Evolutionary conservation across 306 rosid genomes (phyloP), one percentile per base, ranked within the genome.

Genomic region (Corylus avellana): DNA sequence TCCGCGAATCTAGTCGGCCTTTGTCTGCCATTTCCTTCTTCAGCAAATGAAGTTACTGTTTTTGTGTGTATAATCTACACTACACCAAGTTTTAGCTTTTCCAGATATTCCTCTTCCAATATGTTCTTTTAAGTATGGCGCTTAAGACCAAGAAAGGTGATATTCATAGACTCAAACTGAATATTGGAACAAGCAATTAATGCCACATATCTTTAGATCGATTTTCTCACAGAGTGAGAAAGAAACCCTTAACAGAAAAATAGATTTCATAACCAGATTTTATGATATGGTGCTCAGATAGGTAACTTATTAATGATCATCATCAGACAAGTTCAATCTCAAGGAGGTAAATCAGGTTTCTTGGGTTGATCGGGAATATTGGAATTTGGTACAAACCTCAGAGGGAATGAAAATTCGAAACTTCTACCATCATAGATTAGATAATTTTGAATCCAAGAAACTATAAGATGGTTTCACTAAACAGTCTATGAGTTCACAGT

Each of bases 401-500:
- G 7, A 42, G 46, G 46, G 46, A 42, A 42, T 42, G 46, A 42
- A 6, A 42, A 42, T 42, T 42, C 46, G 46, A 42, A 42, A 51
- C 17, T 22, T 74, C 75, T 51, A 75, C 54, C 46, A 78, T 7
- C 78, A 81, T 42, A 72, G 61, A 70, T 49, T 18, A 8, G 22
- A 27, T 18, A 5, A 58, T 6, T 42, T 42, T 42, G 46, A 6
- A 42, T 5, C 46, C 46, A 42, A 0, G 46, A 42, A 42, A 42
- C 46, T 8, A 59, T 5, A 39, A n/a, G 73, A 69, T 69, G 29
- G 29, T n/a, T 69, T 20, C 73, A 18, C 25, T 69, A 20, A 12
- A 69, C 54, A 69, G 17, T 9, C 51, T 29, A 18, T 76, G 70
- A 81, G 66, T 83, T 79, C 75, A 77, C 78, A 72, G 77, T 63